Evolutionary conservation across 2,329 filamentous ascomycete genomes (phyloP), one percentile per base, ranked within the genome.

Genomic region (Magnaporthiopsis rhizophila): DNA sequence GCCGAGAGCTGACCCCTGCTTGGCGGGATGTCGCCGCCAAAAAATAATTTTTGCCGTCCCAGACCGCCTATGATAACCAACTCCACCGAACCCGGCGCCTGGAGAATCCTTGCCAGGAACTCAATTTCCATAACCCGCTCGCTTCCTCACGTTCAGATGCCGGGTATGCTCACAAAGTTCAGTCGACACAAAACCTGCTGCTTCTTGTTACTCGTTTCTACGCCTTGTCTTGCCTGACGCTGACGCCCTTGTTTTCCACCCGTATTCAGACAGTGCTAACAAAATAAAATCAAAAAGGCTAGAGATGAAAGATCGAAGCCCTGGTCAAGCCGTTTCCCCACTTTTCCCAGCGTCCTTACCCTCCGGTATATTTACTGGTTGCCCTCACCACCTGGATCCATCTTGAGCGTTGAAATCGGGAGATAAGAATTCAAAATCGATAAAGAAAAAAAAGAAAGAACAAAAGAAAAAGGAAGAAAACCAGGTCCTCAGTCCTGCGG

Each of bases 1-100:
- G 45, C 18, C 18, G 45, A 18, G 45, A 50, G 45, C 45, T 50
- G 45, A 50, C 45, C 45, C 45, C 45, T 53, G 45, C 45, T 21
- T n/a, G 11, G 21, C 18, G 7, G 18, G 6, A 53, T n/a, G 45
- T 21, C 45, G 21, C 21, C 45, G 9, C n/a, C 18, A 53, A 24
- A 24, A 63, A 63, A 63, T 63, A 59, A 63, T 59, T 63, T 63
- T 36, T 63, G 62, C 62, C 62, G n/a, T 50, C n/a, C n/a, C 9
- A 36, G 30, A 30, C 62, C 53, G 62, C 62, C 56, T 45, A 24
- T 21, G 24, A 58, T 32, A 58, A 28, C 24, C 57, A 7, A 5
- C 34, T 2, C 13, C n/a, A 2, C 18, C 18, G 45, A n/a, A 45
- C 5, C 18, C 18, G 18, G 18, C 15, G 45, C 45, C 45, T 8